A percentile compares a stretch with the other conserved stretches of the same genome.
phyloP scores from a whole-genome alignment of 1,284 basidiomycete genomes.

The Ceratobasidium papillatum region DNA sequence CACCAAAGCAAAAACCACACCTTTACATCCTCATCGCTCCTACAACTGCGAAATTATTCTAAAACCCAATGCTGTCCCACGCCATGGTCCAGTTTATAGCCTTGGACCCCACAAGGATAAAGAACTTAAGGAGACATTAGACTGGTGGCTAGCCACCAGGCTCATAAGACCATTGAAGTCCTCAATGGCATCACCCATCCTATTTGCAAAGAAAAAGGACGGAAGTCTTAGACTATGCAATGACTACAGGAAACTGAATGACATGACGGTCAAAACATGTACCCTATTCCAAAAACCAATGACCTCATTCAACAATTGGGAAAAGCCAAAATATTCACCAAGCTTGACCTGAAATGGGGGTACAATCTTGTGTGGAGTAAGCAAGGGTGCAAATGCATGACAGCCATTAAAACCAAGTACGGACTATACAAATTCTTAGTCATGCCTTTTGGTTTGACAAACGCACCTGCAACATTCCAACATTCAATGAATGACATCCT shows the following conservation, averaged over 20 bases:
- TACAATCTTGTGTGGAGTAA: conserved; percentile 50
- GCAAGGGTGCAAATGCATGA: conserved; percentile 51
- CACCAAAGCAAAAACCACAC: conserved; percentile 25
- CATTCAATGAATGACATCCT: conserved; percentile 46
- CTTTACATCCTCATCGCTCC: conserved; percentile 38
- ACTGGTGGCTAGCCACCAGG: conserved; percentile 8
- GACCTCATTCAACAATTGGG: conserved; percentile 48
- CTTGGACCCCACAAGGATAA: conserved; percentile 20
- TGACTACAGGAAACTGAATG: conserved; percentile 58
- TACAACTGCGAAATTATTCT: too few species aligned
- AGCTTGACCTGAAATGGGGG: conserved; percentile 49
- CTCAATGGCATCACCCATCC: background rate
- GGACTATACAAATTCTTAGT: conserved; percentile 55
- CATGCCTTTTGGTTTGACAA: conserved; percentile 56
- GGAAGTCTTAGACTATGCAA: conserved; percentile 54
- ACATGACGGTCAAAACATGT: conserved; percentile 47
- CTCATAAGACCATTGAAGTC: conserved; percentile 19
- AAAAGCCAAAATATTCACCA: conserved; percentile 48
- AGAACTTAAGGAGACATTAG: conserved; percentile 14
- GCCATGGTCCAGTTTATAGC: conserved; percentile 26
- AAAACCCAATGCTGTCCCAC: too few species aligned
- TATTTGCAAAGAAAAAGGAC: conserved; percentile 51
- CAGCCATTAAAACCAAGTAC: conserved; percentile 52
- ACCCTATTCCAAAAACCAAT: conserved; percentile 46
- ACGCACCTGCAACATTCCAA: conserved; percentile 54